Conservation (phyloP, 2,329 filamentous ascomycete species). For the Scedosporium minutisporum region DNA sequence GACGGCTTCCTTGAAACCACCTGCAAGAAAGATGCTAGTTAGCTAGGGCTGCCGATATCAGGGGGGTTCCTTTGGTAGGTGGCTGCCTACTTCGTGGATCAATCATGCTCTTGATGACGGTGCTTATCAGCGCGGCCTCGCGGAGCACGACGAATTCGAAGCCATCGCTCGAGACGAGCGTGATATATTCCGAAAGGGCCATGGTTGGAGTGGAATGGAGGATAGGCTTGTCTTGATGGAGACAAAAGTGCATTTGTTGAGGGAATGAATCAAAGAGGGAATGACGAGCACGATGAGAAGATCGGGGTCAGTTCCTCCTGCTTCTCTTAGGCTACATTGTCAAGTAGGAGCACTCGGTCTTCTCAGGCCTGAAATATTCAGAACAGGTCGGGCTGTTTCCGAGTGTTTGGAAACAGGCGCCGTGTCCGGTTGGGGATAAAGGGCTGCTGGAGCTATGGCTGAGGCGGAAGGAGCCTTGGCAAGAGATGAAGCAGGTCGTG, state of each 20-base stretch:
- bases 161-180: slow-evolving; percentile 64
- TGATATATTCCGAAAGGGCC: slow-evolving; percentile 57
- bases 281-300: neutral
- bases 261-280: neutral
- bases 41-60: slow-evolving; percentile 3
- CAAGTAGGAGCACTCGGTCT: neutral
- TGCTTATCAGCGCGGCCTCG: slow-evolving; percentile 59
- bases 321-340: neutral
- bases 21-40: neutral
- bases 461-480: neutral
- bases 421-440: neutral
- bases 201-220: neutral
- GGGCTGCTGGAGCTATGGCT: neutral
- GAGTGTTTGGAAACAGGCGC: neutral
- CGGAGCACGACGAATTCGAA: slow-evolving; percentile 69
- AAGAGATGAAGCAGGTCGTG: neutral
- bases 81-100: slow-evolving; percentile 50
- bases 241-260: neutral
- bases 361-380: neutral
- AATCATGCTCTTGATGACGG: slow-evolving; percentile 65
- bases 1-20: slow-evolving; percentile 9
- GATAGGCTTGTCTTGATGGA: neutral
- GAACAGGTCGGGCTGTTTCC: neutral
- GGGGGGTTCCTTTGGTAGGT: slow-evolving; percentile 11
- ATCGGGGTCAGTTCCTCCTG: neutral